Evolutionary conservation across 2,329 filamentous ascomycete genomes (phyloP).

Genomic region (Paecilomyces niveus): DNA sequence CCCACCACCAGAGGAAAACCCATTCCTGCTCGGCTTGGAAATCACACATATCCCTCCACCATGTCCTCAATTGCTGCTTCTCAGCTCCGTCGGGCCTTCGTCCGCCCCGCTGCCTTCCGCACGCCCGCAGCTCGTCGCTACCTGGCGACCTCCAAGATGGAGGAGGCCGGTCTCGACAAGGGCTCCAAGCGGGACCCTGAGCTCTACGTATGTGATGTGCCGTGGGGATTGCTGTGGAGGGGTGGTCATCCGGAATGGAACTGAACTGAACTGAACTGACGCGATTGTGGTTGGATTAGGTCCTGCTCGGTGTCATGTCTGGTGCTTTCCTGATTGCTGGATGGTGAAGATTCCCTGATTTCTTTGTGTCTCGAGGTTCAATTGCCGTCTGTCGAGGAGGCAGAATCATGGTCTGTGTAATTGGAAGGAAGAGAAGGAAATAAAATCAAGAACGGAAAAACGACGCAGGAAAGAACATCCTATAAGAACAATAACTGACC

Average conservation of each 20-base stretch:
- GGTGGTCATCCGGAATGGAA: conserved; percentile 1
- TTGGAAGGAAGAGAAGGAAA: background rate
- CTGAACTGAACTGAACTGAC: conserved; percentile 16
- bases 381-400: background rate
- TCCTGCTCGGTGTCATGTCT: conserved; percentile 86
- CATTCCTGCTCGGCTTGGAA: background rate
- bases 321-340: conserved; percentile 81
- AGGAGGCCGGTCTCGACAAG: conserved; percentile 50
- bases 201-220: conserved; percentile 56
- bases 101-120: conserved; percentile 35
- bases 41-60: background rate
- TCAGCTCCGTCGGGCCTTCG: conserved; percentile 34
- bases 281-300: conserved; percentile 44
- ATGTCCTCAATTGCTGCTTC: conserved; percentile 38
- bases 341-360: conserved; percentile 43
- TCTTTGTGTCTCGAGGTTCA: background rate
- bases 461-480: background rate
- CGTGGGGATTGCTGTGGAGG: background rate
- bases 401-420: background rate
- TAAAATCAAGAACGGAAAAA: background rate
- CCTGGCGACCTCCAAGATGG: conserved; percentile 35
- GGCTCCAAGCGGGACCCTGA: conserved; percentile 65
- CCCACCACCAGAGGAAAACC: conserved; percentile 8
- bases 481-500: too few relatives aligned
- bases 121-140: conserved; percentile 32